A percentile compares a stretch with the other conserved stretches of the same genome.
Evolutionary conservation across 1,284 basidiomycete genomes (phyloP).

Genomic region (Wallemia hederae): DNA sequence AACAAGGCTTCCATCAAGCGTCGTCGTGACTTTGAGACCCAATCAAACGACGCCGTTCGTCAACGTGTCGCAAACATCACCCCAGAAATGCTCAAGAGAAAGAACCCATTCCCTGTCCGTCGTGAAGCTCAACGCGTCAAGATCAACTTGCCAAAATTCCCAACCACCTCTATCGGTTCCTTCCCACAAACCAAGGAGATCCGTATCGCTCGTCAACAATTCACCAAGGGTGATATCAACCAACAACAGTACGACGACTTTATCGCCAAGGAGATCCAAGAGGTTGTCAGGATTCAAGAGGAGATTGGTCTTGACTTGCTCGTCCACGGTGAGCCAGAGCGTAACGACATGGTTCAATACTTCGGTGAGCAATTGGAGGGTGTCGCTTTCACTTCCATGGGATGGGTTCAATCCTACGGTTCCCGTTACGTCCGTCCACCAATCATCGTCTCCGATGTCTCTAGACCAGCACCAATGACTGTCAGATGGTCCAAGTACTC

Average conservation of each 20-base stretch:
- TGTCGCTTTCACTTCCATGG: conserved; percentile 94
- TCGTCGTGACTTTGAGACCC: conserved; percentile 83
- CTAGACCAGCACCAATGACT: conserved; percentile 75
- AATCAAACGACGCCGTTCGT: conserved; percentile 80
- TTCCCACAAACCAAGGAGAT: conserved; percentile 99
- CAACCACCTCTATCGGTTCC: conserved; percentile 93
- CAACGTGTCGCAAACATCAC: conserved; percentile 84
- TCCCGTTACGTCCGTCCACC: conserved; percentile 96
- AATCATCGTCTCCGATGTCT: conserved; percentile 94
- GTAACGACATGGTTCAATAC: conserved; percentile 99
- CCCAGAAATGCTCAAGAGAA: conserved; percentile 59
- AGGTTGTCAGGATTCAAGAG: conserved; percentile 89
- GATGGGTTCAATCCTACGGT: conserved; percentile 96
- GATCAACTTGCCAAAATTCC: conserved; percentile 82
- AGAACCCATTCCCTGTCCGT: conserved; percentile 65
- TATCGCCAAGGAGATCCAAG: conserved; percentile 93
- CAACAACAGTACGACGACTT: conserved; percentile 79
- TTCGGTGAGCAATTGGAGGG: conserved; percentile 90
- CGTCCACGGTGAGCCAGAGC: conserved; percentile 96
- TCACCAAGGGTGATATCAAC: conserved; percentile 74
- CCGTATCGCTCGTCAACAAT: conserved; percentile 74
- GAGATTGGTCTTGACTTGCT: conserved; percentile 81
- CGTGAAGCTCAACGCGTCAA: conserved; percentile 68
- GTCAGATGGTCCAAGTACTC: conserved; percentile 93
- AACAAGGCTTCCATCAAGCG: conserved; percentile 80